Base-by-base conservation (phyloP, 805 yeast species). In the Saccharomycopsis synnaedendra region DNA sequence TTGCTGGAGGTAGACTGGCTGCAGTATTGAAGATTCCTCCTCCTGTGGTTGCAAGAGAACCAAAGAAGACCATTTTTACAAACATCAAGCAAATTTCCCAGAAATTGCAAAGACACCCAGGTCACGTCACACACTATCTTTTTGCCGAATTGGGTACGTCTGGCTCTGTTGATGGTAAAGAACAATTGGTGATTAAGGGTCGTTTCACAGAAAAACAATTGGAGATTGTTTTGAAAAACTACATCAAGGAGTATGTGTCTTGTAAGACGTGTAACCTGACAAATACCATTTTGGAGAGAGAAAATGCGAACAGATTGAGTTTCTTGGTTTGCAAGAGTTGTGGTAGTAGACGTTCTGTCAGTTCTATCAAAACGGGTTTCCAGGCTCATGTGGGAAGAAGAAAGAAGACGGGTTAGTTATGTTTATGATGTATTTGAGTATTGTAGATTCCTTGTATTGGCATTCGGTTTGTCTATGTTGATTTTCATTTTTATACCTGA, bases 71-170 rank as follows among this genome's bases (percentile, higher is more conserved):
- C 10, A 78, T 89, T 61, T 93, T 93, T 64, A 88, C 96, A 56
- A 93, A 93, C 67, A 89, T 93, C 56, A 95, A 89, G 70, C 95
- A 85, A 60, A 93, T 93, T 58, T 78, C 96, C 54, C 85, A 85
- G 57, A 93, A 88, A 49, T 76, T 93, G 72, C 97, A 93, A 68
- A 82, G 99, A 72, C 85, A 88, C 47, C 93, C 96, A 57, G 98
- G 93, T 62, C 98, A 93, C 70, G 80, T 93, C 56, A 93, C 93
- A 66, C 96, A 88, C 71, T 93, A 84, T 69, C 70, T 93, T 68
- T 93, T 93, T 69, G 97, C 97, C 1, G 99, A 93, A 72, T 75
- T 93, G 76, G 99, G 99, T 81, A 93, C 99, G 27, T 87, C 97
- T 2, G 99, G 99, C 63, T 89, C 97, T 48, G 90, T 93, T 52